phyloP scores from a whole-genome alignment of 176 grass and related monocot genomes.

The Elymus sibiricus region DNA sequence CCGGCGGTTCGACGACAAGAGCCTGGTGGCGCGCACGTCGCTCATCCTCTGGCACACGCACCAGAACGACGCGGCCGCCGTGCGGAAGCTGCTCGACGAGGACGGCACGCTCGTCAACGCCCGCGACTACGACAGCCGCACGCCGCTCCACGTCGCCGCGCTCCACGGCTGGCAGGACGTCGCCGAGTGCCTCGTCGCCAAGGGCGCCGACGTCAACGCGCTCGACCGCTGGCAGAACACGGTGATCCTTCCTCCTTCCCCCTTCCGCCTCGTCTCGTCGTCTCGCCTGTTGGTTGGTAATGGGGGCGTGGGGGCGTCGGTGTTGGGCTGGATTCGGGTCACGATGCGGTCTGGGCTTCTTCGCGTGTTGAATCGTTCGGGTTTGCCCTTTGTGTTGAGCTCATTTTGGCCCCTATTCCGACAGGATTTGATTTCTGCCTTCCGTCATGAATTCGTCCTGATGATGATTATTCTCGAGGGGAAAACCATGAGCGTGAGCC shows the following conservation, averaged over 20 bases:
- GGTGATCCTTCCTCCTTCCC: slow-evolving; percentile 17
- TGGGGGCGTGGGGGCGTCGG: neutral
- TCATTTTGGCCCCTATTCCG: neutral
- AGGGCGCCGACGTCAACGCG: slow-evolving; percentile 87
- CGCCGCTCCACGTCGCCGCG: slow-evolving; percentile 94
- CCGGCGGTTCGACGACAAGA: slow-evolving; percentile 76
- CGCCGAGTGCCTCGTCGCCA: slow-evolving; percentile 75
- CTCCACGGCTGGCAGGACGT: slow-evolving; percentile 88
- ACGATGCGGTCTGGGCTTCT: neutral
- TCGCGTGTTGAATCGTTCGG: neutral
- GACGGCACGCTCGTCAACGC: slow-evolving; percentile 85
- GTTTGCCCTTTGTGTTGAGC: neutral
- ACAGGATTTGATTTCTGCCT: neutral
- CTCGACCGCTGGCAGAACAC: slow-evolving; percentile 99
- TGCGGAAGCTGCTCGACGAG: slow-evolving; percentile 93
- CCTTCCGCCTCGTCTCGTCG: neutral
- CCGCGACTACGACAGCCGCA: slow-evolving; percentile 91
- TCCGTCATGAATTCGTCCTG: neutral
- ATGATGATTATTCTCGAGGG: neutral
- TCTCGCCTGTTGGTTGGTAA: neutral
- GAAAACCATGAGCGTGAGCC: neutral
- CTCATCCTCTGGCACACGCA: slow-evolving; percentile 99
- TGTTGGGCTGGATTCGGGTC: slow-evolving; percentile 6
- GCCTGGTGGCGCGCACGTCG: slow-evolving; percentile 76
- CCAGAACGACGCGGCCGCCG: slow-evolving; percentile 79